Base-by-base conservation (phyloP, 2,329 filamentous ascomycete species). In the Aspergillus tubingensis region DNA sequence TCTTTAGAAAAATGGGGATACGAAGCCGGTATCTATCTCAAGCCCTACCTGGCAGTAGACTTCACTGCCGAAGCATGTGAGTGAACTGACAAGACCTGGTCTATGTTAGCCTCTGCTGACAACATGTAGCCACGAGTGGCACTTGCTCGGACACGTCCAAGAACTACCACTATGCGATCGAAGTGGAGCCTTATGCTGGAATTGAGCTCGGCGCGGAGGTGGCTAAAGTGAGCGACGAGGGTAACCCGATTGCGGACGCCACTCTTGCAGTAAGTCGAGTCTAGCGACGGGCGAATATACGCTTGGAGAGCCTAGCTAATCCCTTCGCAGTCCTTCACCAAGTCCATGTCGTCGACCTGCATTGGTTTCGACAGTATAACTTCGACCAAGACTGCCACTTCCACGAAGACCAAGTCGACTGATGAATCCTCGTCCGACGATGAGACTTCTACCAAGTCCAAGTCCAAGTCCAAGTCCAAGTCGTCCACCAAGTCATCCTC, bases 21-120 rank as follows among this genome's bases (percentile, higher is more conserved):
- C 43, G 56, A 64, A 49, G 63, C 61, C 2, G 66, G 66, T 8
- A 21, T 68, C 23, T 60, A 68, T 30, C 48, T 68, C 25, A 65
- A 62, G 43, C 66, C 66, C 32, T 62, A 58, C 39, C 23, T 64
- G 1, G 60, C 57, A 17, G 65, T 58, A 19, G 60, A 52, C 8
- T 43, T 65, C 41, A 36, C 50, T 27, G 50, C 59, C 4, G 61
- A 65, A 47, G 60, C 57, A 41, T 59, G 66, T 68, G 53, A 62
- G 65, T 65, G 2, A 27, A 8, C 32, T 10, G 15, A 21, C n/a
- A 8, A 25, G 17, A n/a, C 13, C 15, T 27, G n/a, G 19, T 39
- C 19, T 44, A 17, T 36, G 32, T 11, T 36, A 36, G 32, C 11
- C 13, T 30, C 8, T 51, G 36, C 60, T 66, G 39, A 62, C 23